Percentiles rank a stretch among this genome's conserved stretches.
Conservation (phyloP, 2,329 filamentous ascomycete genomes). For the Aureobasidium sp. region DNA sequence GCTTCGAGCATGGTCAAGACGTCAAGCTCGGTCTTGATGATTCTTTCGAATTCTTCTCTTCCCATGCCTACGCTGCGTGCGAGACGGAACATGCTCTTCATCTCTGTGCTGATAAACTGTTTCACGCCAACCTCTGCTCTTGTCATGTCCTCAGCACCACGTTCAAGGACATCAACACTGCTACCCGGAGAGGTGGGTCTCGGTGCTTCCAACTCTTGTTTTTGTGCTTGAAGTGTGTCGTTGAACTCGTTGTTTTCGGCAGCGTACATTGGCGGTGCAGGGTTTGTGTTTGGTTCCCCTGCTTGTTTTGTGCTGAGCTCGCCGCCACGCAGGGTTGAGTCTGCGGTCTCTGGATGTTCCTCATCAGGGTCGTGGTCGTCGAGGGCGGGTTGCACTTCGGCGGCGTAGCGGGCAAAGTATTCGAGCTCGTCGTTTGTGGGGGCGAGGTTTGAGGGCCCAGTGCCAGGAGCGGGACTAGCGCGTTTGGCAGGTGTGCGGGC, state of each 20-base stretch:
- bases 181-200: slow-evolving; percentile 43
- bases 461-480: slow-evolving; percentile 50
- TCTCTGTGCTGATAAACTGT: slow-evolving; percentile 68
- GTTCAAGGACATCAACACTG: slow-evolving; percentile 50
- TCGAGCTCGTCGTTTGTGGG: slow-evolving; percentile 49
- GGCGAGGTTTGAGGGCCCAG: background rate
- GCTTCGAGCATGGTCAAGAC: slow-evolving; percentile 61
- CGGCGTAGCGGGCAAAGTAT: slow-evolving; percentile 69
- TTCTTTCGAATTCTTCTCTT: slow-evolving; percentile 62
- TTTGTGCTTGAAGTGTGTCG: slow-evolving; percentile 25
- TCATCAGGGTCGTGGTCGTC: slow-evolving; percentile 77
- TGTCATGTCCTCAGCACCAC: slow-evolving; percentile 31
- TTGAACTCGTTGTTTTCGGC: background rate
- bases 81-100: slow-evolving; percentile 68
- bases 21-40: slow-evolving; percentile 65
- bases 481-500: slow-evolving; percentile 44
- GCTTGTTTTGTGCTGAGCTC: slow-evolving; percentile 27
- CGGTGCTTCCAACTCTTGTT: slow-evolving; percentile 39
- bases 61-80: slow-evolving; percentile 65
- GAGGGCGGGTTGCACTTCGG: slow-evolving; percentile 69
- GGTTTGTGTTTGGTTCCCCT: slow-evolving; percentile 9
- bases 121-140: slow-evolving; percentile 65
- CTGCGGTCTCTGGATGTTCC: slow-evolving; percentile 38
- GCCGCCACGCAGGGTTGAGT: slow-evolving; percentile 47
- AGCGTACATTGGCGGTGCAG: slow-evolving; percentile 4